These are phyloP conservation scores for Diutina mesorugosa DNA, from an alignment of 1,139 yeast genomes.

Conservation along the genomic window DNA sequence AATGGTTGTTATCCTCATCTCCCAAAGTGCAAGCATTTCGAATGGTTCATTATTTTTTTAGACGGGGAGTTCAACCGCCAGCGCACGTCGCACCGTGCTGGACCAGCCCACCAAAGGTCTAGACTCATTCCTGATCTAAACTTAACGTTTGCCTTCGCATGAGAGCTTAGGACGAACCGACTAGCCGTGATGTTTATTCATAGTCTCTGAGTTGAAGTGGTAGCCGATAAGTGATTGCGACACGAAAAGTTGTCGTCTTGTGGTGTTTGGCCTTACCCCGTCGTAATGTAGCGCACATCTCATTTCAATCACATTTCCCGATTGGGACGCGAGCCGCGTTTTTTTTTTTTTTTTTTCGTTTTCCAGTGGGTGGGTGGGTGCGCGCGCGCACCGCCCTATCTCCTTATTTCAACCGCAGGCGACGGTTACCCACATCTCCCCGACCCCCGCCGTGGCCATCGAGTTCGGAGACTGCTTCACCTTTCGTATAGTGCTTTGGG, in stretches of 20 bases:
- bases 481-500: neutral
- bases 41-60: neutral
- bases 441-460: neutral
- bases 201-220: no score
- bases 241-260: no score
- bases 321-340: slow-evolving; percentile 1
- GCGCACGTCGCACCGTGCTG: neutral
- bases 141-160: neutral
- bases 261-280: neutral
- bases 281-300: neutral
- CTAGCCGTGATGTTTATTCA: no score
- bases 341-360: neutral
- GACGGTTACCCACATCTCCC: neutral
- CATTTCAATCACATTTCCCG: neutral
- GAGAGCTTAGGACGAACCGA: no score
- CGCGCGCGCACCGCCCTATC: neutral
- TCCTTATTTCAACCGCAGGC: neutral
- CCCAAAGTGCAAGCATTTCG: neutral
- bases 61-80: neutral
- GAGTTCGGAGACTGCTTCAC: neutral
- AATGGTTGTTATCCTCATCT: neutral
- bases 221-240: no score
- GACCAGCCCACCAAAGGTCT: neutral
- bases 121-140: neutral
- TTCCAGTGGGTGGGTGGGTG: neutral